These are phyloP conservation scores for Thalassiosira profunda DNA, from an alignment of 108 stramenopile species.

Conservation along the genomic window DNA sequence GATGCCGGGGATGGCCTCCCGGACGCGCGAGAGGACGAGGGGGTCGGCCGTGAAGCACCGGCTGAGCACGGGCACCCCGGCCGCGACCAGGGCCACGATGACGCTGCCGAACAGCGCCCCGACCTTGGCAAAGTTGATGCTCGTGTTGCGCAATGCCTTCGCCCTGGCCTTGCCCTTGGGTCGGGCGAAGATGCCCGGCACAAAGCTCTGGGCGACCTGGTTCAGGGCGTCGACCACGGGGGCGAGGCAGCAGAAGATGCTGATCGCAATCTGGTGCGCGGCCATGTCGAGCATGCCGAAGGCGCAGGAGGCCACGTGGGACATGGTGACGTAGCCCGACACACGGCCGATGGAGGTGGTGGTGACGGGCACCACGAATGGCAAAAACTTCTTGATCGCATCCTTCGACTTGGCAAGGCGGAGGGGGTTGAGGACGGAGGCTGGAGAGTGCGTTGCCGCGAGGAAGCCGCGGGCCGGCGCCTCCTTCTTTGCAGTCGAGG, in stretches of 20 bases:
- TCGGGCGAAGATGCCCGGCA: slow-evolving; percentile 63
- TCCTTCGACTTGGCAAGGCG: slow-evolving; percentile 1
- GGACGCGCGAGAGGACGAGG: slow-evolving; percentile 61
- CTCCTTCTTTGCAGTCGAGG: background rate
- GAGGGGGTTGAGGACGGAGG: background rate
- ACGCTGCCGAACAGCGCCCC: slow-evolving; percentile 65
- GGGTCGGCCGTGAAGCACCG: slow-evolving; percentile 77
- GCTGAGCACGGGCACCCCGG: slow-evolving; percentile 70
- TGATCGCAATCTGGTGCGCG: slow-evolving; percentile 70
- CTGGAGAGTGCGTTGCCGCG: background rate
- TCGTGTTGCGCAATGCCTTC: slow-evolving; percentile 55
- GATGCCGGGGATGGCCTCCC: slow-evolving; percentile 67
- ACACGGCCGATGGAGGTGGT: slow-evolving; percentile 71
- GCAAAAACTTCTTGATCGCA: slow-evolving; percentile 43
- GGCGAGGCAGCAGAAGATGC: slow-evolving; percentile 67
- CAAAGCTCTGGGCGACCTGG: slow-evolving; percentile 75
- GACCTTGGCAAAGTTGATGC: slow-evolving; percentile 72
- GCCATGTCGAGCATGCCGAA: slow-evolving; percentile 72
- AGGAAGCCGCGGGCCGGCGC: slow-evolving; percentile 8
- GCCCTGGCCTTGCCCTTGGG: slow-evolving; percentile 46
- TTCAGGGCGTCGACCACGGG: slow-evolving; percentile 75
- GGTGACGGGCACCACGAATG: slow-evolving; percentile 78
- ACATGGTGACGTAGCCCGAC: slow-evolving; percentile 74
- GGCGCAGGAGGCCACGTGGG: slow-evolving; percentile 65
- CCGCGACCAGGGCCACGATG: slow-evolving; percentile 55